Conservation (phyloP, 208 protist genomes). For the Naegleria fowleri region DNA sequence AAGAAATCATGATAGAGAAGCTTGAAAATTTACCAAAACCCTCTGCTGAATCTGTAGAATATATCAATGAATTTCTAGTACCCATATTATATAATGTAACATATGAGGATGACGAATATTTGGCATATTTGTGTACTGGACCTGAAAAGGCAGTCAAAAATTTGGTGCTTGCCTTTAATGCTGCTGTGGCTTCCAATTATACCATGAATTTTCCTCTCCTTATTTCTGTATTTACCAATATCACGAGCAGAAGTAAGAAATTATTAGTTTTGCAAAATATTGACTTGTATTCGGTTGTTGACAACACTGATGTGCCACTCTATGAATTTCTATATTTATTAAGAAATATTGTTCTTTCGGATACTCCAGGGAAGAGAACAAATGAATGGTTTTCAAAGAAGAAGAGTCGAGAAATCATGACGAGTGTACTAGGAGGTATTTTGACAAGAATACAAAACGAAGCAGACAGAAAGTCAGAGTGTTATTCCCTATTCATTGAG, state of each 20-base stretch:
- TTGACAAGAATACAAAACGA: background rate
- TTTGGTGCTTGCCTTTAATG: background rate
- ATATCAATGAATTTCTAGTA: background rate
- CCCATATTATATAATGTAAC: background rate
- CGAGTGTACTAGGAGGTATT: background rate
- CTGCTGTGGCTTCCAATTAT: background rate
- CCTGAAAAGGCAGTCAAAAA: background rate
- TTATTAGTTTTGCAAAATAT: background rate
- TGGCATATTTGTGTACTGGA: background rate
- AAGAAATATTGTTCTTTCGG: background rate
- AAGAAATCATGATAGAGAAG: background rate
- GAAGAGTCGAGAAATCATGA: background rate
- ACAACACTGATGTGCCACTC: background rate
- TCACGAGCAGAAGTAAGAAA: background rate
- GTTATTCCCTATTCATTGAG: background rate
- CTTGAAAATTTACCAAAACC: background rate
- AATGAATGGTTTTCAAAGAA: background rate
- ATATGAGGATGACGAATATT: background rate
- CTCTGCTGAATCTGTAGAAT: background rate
- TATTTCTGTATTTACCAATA: background rate
- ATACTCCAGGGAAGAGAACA: background rate
- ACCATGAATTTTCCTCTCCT: background rate
- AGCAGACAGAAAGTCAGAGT: background rate
- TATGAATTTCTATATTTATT: background rate
- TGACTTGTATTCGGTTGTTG: background rate